Conservation (phyloP, 352 stramenopile genomes). For the Phytopythium ostracodes region DNA sequence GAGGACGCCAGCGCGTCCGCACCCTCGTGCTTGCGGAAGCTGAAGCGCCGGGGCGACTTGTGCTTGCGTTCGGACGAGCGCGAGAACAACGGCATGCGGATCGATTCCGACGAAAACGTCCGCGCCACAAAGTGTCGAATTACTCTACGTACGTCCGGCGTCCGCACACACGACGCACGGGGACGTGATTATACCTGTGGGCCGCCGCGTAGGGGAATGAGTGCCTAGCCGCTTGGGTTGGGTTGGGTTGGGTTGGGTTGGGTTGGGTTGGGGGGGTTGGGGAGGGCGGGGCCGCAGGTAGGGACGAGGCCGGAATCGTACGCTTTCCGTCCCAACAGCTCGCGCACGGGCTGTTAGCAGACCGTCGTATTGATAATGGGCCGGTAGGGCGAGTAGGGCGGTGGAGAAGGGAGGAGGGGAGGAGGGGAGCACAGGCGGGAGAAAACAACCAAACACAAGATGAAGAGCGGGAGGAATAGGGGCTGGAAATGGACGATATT, state of each 20-base stretch:
- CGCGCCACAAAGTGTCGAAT: too few species aligned
- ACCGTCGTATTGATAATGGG: conserved; percentile 2
- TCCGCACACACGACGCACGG: neutral
- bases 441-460: conserved; percentile 3
- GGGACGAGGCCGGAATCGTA: neutral
- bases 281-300: neutral
- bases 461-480: neutral
- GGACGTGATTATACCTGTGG: neutral
- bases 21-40: conserved; percentile 59
- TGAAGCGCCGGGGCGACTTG: conserved; percentile 57
- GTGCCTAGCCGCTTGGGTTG: too few species aligned
- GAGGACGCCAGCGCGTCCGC: conserved; percentile 18
- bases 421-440: too few species aligned
- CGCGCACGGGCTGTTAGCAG: neutral
- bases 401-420: too few species aligned
- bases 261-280: neutral
- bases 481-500: neutral
- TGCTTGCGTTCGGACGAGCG: conserved; percentile 39
- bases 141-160: neutral
- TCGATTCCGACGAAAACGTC: neutral
- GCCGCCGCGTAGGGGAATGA: neutral
- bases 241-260: too few species aligned
- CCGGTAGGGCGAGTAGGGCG: too few species aligned
- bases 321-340: neutral
- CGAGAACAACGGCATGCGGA: conserved; percentile 64